Evolutionary conservation across 352 stramenopile genomes (phyloP).

Genomic region (Phytopythium delawarense): DNA sequence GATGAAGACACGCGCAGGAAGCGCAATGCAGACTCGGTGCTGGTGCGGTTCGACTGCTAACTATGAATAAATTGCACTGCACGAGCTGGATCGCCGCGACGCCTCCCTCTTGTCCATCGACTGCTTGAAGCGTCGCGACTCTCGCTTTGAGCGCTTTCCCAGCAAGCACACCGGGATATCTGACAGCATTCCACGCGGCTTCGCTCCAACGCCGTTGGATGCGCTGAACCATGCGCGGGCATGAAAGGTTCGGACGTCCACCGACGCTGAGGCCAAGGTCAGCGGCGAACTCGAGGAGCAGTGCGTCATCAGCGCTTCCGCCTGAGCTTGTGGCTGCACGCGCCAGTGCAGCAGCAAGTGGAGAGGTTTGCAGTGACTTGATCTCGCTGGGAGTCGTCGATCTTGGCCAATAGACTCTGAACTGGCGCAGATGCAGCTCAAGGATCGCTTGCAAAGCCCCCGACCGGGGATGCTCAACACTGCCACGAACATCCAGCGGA

Average conservation of each 20-base stretch:
- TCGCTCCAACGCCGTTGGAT: neutral
- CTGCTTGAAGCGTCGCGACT: constrained; percentile 2
- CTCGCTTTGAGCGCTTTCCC: neutral
- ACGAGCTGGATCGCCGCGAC: neutral
- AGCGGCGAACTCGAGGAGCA: constrained; percentile 13
- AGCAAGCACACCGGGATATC: neutral
- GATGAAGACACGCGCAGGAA: neutral
- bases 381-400: neutral
- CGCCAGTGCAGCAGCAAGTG: neutral
- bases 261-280: constrained; percentile 50
- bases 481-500: neutral
- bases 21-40: constrained; percentile 8
- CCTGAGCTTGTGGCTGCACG: neutral
- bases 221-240: constrained; percentile 26
- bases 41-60: constrained; percentile 21
- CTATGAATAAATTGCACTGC: neutral
- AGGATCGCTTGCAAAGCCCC: constrained; percentile 39
- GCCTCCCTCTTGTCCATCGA: neutral
- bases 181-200: neutral
- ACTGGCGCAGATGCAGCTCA: constrained; percentile 29
- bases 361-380: neutral
- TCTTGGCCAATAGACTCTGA: neutral
- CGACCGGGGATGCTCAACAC: constrained; percentile 17
- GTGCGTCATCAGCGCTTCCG: neutral
- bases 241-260: constrained; percentile 43